A percentile compares a stretch with the other conserved stretches of the same genome.
These are phyloP conservation scores for Chenopodium album DNA, from an alignment of 148 eudicot species.

Conservation along the genomic window DNA sequence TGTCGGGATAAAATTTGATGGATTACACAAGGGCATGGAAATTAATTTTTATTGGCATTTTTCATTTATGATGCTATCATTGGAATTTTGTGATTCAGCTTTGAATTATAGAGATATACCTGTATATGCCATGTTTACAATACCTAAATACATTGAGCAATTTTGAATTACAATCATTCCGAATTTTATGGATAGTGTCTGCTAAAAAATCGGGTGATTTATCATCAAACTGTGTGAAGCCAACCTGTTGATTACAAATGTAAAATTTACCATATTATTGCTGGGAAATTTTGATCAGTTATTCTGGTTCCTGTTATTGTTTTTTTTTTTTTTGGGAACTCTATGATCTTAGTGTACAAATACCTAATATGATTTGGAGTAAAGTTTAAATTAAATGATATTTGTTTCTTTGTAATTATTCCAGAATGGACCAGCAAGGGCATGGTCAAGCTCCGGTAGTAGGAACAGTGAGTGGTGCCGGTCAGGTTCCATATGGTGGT, in stretches of 20 bases:
- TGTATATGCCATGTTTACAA: background rate
- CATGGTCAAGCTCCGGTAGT: conserved; percentile 48
- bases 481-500: conserved; percentile 52
- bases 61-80: background rate
- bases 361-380: background rate
- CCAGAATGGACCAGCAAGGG: conserved; percentile 75
- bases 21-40: background rate
- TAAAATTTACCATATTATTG: background rate
- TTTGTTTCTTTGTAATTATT: background rate
- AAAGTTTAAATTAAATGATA: background rate
- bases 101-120: background rate
- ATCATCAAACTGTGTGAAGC: background rate
- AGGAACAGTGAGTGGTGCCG: conserved; percentile 38
- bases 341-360: background rate
- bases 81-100: background rate
- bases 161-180: background rate
- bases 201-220: background rate
- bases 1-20: background rate
- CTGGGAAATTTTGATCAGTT: background rate
- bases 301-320: background rate
- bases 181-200: background rate
- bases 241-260: background rate
- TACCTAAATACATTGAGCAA: background rate
- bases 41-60: background rate
- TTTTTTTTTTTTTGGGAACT: background rate